Evolutionary conservation across 2,329 filamentous ascomycete genomes (phyloP).

Genomic region (Pyrenochaeta sp.): DNA sequence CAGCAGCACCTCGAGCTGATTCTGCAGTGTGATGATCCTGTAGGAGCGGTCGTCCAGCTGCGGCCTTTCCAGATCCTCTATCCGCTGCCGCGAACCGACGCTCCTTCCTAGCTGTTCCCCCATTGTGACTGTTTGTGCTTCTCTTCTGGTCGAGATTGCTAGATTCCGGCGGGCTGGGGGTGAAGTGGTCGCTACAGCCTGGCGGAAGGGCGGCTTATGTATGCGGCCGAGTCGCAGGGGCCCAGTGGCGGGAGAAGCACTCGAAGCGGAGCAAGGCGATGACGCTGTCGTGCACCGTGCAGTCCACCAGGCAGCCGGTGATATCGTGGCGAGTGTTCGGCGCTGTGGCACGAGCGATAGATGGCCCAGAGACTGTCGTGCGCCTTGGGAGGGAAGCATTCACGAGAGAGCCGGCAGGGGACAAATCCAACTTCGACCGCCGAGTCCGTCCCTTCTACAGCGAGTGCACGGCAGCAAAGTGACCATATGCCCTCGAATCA

Average conservation of each 20-base stretch:
- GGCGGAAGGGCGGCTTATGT: slow-evolving; percentile 23
- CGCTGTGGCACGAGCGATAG: slow-evolving; percentile 26
- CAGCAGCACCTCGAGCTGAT: slow-evolving; percentile 87
- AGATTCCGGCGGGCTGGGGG: slow-evolving; percentile 18
- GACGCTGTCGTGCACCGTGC: slow-evolving; percentile 23
- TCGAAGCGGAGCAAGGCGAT: slow-evolving; percentile 16
- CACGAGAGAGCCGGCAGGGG: slow-evolving; percentile 33
- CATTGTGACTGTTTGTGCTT: slow-evolving; percentile 32
- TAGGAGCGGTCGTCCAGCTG: slow-evolving; percentile 87
- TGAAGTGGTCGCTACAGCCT: slow-evolving; percentile 18
- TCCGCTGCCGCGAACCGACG: slow-evolving; percentile 38
- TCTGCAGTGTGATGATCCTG: slow-evolving; percentile 82
- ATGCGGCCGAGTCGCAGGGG: slow-evolving; percentile 22
- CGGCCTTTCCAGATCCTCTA: slow-evolving; percentile 80
- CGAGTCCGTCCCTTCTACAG: slow-evolving; percentile 5
- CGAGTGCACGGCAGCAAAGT: slow-evolving; percentile 9
- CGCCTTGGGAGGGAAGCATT: slow-evolving; percentile 30
- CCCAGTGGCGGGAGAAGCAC: slow-evolving; percentile 30
- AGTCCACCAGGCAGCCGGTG: slow-evolving; percentile 16
- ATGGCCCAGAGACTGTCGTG: slow-evolving; percentile 34
- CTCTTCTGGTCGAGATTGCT: slow-evolving; percentile 10
- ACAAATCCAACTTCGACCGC: slow-evolving; percentile 4
- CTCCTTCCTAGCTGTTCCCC: slow-evolving; percentile 36
- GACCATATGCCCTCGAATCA: slow-evolving; percentile 9
- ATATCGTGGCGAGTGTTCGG: slow-evolving; percentile 14